Evolutionary conservation across 768 basidiomycete genomes (phyloP), one percentile per base, ranked within the genome.

Genomic region (Termitomyces titanicus): DNA sequence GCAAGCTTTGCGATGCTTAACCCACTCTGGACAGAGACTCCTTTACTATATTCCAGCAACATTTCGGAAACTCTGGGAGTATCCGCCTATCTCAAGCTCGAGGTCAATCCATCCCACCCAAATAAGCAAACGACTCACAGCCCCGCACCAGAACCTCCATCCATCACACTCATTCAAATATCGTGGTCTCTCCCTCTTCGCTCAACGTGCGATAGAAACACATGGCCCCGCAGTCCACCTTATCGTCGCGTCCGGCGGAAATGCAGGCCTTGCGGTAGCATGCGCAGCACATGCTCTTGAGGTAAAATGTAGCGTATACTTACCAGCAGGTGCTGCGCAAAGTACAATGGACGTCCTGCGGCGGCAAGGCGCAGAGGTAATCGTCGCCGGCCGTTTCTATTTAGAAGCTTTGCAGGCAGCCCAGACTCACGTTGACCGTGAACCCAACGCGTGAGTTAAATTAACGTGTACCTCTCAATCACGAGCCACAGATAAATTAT

Each of bases 131-230:
- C 25, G 4, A 31, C 13, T 18, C 5, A 20, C 5, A n/a, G 20
- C 29, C 3, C 7, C n/a, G 38, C 13, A 40, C 22, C 34, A 90
- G 89, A 88, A 80, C 57, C 72, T 91, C 2, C 89, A 92, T 54
- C 85, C 84, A 0, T 79, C 82, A 0, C 77, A 86, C 58, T 90
- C 89, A 2, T 92, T 88, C 81, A 92, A 92, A 65, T 85, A 79
- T 62, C 78, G 89, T 20, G 88, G 88, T 5, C 75, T 90, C 33
- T 85, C 86, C 18, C 74, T 77, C 55, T 85, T 87, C 60, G 74
- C 81, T 2, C 78, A 81, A 60, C 72, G 75, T 29, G 79, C 79
- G 18, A 75, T 76, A 51, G 71, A 76, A 54, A 69, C 65, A 18
- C 74, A 80, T 50, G 89, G 89, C 0, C 65, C 76, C 12, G 64